Conservation (phyloP, 208 protist genomes). For the Porcisia hertigi region DNA sequence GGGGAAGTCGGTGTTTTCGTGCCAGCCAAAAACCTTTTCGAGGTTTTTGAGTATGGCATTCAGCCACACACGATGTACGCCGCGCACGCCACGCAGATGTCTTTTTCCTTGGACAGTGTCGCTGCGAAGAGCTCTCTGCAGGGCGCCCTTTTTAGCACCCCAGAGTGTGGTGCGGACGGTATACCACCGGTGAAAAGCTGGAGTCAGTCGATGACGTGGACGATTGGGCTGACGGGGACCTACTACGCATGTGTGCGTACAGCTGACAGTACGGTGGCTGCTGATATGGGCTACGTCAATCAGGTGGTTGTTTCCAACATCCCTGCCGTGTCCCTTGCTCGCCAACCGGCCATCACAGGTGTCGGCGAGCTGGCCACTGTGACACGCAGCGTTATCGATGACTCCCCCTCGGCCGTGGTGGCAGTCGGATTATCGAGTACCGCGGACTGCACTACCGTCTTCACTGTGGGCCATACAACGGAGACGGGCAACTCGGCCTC, state of each 20-base stretch:
- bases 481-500: conserved; percentile 28
- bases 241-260: conserved; percentile 70
- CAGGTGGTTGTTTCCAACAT: conserved; percentile 41
- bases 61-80: conserved; percentile 68
- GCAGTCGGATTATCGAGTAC: conserved; percentile 51
- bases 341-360: conserved; percentile 40
- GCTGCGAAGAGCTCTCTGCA: conserved; percentile 19
- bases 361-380: conserved; percentile 47
- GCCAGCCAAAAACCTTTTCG: conserved; percentile 36
- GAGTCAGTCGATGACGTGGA: conserved; percentile 34
- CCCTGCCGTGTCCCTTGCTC: conserved; percentile 39
- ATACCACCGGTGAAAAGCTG: conserved; percentile 25
- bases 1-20: conserved; percentile 39
- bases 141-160: conserved; percentile 34
- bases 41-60: conserved; percentile 60
- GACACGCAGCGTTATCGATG: conserved; percentile 28
- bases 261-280: background rate
- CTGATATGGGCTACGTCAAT: conserved; percentile 33
- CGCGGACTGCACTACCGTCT: conserved; percentile 30
- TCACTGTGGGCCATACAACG: conserved; percentile 36
- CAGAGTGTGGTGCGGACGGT: conserved; percentile 19
- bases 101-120: conserved; percentile 46
- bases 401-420: conserved; percentile 27
- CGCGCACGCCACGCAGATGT: conserved; percentile 43
- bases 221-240: conserved; percentile 33